Percentiles rank a stretch among this genome's conserved stretches.
Evolutionary conservation across 345 rosid species (phyloP).

Genomic region (Lagerstroemia speciosa): DNA sequence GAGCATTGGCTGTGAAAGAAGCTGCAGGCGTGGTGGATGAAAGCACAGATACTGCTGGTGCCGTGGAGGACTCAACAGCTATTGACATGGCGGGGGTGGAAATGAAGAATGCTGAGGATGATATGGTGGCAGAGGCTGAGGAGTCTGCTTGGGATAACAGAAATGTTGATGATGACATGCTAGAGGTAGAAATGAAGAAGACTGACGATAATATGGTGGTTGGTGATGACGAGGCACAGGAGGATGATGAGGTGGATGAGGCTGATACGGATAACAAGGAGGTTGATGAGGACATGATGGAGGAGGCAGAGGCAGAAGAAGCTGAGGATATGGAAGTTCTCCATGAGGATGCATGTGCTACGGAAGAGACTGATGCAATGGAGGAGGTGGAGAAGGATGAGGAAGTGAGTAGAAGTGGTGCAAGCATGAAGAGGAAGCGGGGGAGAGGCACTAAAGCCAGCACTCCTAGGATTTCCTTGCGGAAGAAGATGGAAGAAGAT

Average conservation of each 20-base stretch:
- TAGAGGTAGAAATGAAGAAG: conserved; percentile 7
- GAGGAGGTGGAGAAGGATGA: conserved; percentile 25
- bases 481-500: conserved; percentile 86
- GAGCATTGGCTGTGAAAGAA: conserved; percentile 11
- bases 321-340: conserved; percentile 25
- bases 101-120: neutral
- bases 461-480: conserved; percentile 30
- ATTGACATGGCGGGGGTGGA: neutral
- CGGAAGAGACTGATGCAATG: conserved; percentile 18
- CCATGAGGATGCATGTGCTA: conserved; percentile 14
- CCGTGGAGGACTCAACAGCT: conserved; percentile 1
- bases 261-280: neutral
- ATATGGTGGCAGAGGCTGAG: conserved; percentile 1
- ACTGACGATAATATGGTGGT: conserved; percentile 15
- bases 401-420: conserved; percentile 33
- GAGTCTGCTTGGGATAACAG: neutral
- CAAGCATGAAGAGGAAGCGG: conserved; percentile 69
- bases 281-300: conserved; percentile 4
- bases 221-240: conserved; percentile 6
- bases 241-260: conserved; percentile 8
- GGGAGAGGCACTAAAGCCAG: conserved; percentile 37
- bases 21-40: conserved; percentile 11
- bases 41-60: conserved; percentile 11
- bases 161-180: conserved; percentile 10
- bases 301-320: conserved; percentile 24